Evolutionary conservation across 2,329 filamentous ascomycete genomes (phyloP).

Genomic region (Aspergillus arachidicola): DNA sequence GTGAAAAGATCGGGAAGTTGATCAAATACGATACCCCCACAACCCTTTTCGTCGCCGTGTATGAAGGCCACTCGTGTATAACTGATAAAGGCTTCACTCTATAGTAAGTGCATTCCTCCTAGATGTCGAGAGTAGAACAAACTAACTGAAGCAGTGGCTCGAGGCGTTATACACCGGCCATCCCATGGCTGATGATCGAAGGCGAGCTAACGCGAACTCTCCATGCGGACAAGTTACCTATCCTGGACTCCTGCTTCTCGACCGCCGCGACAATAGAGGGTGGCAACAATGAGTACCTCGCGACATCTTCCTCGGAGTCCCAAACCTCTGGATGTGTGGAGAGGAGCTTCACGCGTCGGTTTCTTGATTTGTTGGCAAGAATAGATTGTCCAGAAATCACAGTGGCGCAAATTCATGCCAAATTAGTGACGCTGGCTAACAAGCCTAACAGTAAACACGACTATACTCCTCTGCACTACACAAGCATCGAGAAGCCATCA

Average conservation of each 20-base stretch:
- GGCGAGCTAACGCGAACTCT: not conserved
- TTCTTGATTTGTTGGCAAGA: not conserved
- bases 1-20: not conserved
- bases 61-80: not conserved
- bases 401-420: not conserved
- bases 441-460: accelerated
- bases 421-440: not conserved
- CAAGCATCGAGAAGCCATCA: not conserved
- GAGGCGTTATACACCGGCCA: too few relatives aligned
- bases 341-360: not conserved
- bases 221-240: not conserved
- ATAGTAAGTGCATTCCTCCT: not conserved
- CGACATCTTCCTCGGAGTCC: not conserved
- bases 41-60: not conserved
- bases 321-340: not conserved
- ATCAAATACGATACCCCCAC: not conserved
- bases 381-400: not conserved
- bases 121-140: not conserved
- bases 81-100: too few relatives aligned
- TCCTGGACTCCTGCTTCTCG: not conserved
- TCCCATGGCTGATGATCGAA: too few relatives aligned
- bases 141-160: not conserved
- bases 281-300: not conserved
- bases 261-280: not conserved
- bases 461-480: not conserved